Percentiles rank a stretch among this genome's conserved stretches.
Evolutionary conservation across 2,329 filamentous ascomycete species (phyloP).

Genomic region (Sordariomycetes sp.): DNA sequence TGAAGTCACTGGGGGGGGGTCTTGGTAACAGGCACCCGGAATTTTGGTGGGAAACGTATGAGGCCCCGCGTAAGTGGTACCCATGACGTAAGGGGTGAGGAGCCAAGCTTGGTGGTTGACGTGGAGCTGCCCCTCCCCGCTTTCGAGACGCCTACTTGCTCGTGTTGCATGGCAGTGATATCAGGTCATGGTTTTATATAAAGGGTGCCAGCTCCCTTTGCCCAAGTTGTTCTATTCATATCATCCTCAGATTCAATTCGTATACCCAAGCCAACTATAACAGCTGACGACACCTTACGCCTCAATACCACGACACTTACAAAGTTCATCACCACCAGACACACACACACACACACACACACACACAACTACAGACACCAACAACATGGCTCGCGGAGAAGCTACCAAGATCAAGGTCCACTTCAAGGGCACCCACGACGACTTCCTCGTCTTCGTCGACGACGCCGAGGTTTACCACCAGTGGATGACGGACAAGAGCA

Average conservation of each 20-base stretch:
- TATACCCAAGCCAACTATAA: not conserved
- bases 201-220: not conserved
- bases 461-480: slow-evolving; percentile 53
- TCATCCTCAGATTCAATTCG: not conserved
- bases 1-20: not conserved
- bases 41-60: not conserved
- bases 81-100: not conserved
- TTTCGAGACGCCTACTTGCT: not conserved
- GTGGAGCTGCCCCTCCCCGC: not conserved
- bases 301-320: not conserved
- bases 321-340: not conserved
- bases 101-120: not conserved
- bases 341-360: not conserved
- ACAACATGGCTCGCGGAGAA: slow-evolving; percentile 60
- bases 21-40: not conserved
- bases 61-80: not conserved
- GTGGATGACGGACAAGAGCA: slow-evolving; percentile 68
- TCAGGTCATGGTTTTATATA: not conserved
- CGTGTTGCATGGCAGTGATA: too few relatives aligned
- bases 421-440: slow-evolving; percentile 58
- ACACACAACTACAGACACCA: not conserved
- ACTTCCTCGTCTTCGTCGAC: slow-evolving; percentile 48
- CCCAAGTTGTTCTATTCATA: not conserved
- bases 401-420: slow-evolving; percentile 63
- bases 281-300: not conserved